Evolutionary conservation across 75 land plant genomes (phyloP).

Genomic region (Sequoia sempervirens): DNA sequence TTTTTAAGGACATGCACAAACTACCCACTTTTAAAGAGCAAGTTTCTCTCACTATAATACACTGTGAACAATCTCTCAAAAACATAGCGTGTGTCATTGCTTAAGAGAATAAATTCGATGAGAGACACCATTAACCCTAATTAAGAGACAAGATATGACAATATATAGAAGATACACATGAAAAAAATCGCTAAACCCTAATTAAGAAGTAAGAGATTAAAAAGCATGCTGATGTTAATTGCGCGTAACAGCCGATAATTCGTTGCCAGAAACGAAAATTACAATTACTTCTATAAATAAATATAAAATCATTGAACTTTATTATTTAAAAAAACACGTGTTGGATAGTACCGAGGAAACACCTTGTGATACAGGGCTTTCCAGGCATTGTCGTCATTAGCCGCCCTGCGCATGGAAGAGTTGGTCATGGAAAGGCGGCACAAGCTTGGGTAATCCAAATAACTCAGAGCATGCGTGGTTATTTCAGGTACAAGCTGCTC

Average conservation of each 20-base stretch:
- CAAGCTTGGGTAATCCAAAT: constrained; percentile 81
- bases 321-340: neutral
- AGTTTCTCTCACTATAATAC: no score
- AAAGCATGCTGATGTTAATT: neutral
- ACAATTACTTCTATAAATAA: neutral
- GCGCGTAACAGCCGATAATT: constrained; percentile 1
- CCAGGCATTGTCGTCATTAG: constrained; percentile 90
- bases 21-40: no score
- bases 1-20: no score
- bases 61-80: no score
- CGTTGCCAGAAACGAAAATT: neutral
- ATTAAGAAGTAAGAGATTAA: neutral
- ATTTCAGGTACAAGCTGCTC: constrained; percentile 95
- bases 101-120: neutral
- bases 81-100: no score
- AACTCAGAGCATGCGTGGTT: constrained; percentile 86
- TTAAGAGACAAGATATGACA: neutral
- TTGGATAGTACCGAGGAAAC: neutral
- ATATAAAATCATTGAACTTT: neutral
- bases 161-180: neutral
- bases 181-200: neutral
- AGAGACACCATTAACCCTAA: neutral
- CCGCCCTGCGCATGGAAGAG: constrained; percentile 69
- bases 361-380: constrained; percentile 87
- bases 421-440: constrained; percentile 89